Evolutionary conservation across 2,329 filamentous ascomycete species (phyloP).

Genomic region (Colletotrichum incanum): DNA sequence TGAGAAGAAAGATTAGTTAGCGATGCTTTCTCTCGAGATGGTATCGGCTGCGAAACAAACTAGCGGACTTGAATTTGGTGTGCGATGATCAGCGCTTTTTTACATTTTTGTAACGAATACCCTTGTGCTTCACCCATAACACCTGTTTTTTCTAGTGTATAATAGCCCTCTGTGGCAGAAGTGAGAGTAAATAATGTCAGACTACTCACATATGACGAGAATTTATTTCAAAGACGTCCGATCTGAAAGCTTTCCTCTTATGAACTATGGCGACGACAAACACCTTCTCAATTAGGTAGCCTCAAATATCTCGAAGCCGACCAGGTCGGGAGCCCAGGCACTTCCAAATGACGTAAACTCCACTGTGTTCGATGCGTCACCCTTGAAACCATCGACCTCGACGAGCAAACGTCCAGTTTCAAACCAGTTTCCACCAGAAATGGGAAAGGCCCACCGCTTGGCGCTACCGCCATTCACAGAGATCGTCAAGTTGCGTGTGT

Average conservation of each 20-base stretch:
- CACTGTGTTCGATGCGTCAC: slow-evolving; percentile 56
- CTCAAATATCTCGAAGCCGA: slow-evolving; percentile 55
- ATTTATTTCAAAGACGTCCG: too few species aligned
- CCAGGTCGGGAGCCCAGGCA: slow-evolving; percentile 58
- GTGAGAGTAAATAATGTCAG: background rate
- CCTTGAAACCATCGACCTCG: slow-evolving; percentile 62
- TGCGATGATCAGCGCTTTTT: background rate
- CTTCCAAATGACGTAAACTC: slow-evolving; percentile 48
- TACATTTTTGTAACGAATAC: slow-evolving; percentile 27
- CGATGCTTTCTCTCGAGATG: background rate
- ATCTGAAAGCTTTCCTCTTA: background rate
- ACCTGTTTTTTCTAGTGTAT: slow-evolving; percentile 2
- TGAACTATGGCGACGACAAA: too few species aligned
- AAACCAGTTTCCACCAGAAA: slow-evolving; percentile 66
- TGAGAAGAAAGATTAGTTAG: slow-evolving; percentile 4
- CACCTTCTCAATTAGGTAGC: background rate
- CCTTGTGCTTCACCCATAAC: slow-evolving; percentile 19
- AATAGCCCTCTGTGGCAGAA: background rate
- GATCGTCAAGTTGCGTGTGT: slow-evolving; percentile 66
- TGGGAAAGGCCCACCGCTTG: slow-evolving; percentile 65
- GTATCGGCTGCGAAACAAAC: background rate
- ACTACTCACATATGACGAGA: too few species aligned
- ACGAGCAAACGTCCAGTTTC: slow-evolving; percentile 63
- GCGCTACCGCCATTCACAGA: slow-evolving; percentile 59
- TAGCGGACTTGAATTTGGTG: slow-evolving; percentile 10